Base-by-base conservation (phyloP, 148 eudicot genomes). In the Linanthus parryae region DNA sequence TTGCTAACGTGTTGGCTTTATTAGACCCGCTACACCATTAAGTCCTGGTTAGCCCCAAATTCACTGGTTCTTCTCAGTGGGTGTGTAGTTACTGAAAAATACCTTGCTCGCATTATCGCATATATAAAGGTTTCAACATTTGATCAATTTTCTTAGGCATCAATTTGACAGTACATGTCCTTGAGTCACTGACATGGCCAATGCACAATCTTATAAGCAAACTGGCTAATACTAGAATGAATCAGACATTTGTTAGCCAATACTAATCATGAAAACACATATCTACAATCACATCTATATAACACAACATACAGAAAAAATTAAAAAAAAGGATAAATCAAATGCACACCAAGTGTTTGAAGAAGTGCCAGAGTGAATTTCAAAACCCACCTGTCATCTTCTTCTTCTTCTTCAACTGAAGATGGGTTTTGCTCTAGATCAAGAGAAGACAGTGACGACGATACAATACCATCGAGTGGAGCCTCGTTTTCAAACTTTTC, bases 341-440 rank as follows among this genome's bases (percentile, higher is more conserved):
- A 31, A 11, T 5, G 11, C 5, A 31, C 11, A 5, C 11, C 5
- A 11, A 31, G 11, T 5, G 5, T 31, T 31, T 5, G 35, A 11
- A 11, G 35, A 31, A 31, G 11, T 31, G 35, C 5, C 7, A 31
- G 35, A 31, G 5, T 31, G 35, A 31, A 31, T 31, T 31, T 5
- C 35, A 31, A 5, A 5, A 1, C 59, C 37, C 51, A 52, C 96
- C 84, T 78, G 76, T 90, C 84, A 79, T 84, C 97, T 63, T 91
- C 88, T 53, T 72, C 81, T 57, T 44, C 70, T 11, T 63, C 60
- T 25, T 54, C 63, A 33, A 41, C 57, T 56, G 58, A 29, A 39
- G 50, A 28, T 28, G 37, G 28, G 16, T 40, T 52, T 42, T 59
- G 56, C 18, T 19, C 56, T 5, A 61, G 25, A 23, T 57, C 63